Conservation (phyloP, 208 protist genomes). For the Crithidia bombi region DNA sequence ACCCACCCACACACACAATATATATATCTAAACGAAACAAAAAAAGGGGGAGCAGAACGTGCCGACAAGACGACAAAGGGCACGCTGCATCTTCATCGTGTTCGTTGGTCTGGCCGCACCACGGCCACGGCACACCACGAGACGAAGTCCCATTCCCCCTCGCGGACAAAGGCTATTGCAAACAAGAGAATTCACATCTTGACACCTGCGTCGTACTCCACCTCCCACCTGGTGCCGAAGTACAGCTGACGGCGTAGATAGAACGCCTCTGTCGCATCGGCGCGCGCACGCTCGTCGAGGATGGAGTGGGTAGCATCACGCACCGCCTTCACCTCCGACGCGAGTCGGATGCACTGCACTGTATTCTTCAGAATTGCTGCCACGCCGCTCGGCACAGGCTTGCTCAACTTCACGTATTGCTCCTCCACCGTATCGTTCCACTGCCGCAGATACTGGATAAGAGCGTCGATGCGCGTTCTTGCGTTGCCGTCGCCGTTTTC, state of each 20-base stretch:
- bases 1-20: too few species aligned
- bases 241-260: constrained; percentile 83
- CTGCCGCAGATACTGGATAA: constrained; percentile 55
- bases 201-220: constrained; percentile 70
- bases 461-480: constrained; percentile 35
- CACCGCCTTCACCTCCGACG: constrained; percentile 71
- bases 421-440: constrained; percentile 48
- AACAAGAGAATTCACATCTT: constrained; percentile 17
- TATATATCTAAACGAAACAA: too few species aligned
- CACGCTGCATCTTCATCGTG: too few species aligned
- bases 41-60: neutral
- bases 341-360: constrained; percentile 76
- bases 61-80: too few species aligned
- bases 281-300: constrained; percentile 40
- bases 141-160: too few species aligned
- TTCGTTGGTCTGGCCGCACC: too few species aligned
- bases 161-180: neutral
- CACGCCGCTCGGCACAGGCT: constrained; percentile 42
- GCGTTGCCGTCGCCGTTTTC: neutral
- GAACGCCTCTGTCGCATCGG: constrained; percentile 49
- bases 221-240: constrained; percentile 78
- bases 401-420: constrained; percentile 26
- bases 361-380: constrained; percentile 79
- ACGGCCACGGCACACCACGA: too few species aligned
- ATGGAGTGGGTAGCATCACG: constrained; percentile 68